phyloP scores from a whole-genome alignment of 2,329 filamentous ascomycete species.

The Aspergillus sp. region DNA sequence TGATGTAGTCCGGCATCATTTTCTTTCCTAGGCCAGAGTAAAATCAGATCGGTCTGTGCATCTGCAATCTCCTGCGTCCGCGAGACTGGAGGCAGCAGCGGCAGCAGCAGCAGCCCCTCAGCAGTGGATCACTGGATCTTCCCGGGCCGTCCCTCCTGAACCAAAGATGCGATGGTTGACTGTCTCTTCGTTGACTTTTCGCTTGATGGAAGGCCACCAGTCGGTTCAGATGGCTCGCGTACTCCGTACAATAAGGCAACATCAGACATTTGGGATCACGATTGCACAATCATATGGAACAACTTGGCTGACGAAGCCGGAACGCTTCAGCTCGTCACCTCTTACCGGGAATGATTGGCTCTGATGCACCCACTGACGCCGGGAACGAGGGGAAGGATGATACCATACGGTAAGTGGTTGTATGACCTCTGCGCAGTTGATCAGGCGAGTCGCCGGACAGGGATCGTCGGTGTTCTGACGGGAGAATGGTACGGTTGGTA shows the following conservation, averaged over 20 bases:
- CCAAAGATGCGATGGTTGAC: constrained; percentile 11
- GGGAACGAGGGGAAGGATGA: constrained; percentile 7
- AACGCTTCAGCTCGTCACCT: no score
- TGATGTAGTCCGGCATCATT: not conserved
- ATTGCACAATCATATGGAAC: not conserved
- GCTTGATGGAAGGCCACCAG: not conserved
- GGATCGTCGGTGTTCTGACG: not conserved
- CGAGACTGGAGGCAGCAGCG: constrained; percentile 13
- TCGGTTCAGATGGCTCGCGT: no score
- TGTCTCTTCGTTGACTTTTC: not conserved
- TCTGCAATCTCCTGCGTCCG: constrained; percentile 18
- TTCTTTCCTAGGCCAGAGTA: constrained; percentile 1
- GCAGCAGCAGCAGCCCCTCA: constrained; percentile 2
- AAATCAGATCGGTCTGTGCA: constrained; percentile 20
- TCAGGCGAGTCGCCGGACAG: constrained; percentile 3
- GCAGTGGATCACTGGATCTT: constrained; percentile 20
- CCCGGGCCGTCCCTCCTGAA: constrained; percentile 24
- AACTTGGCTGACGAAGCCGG: not conserved
- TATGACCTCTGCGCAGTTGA: constrained; percentile 20
- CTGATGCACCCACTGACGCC: constrained; percentile 2
- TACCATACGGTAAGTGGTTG: constrained; percentile 8
- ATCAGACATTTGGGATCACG: not conserved
- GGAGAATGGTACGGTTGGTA: constrained; percentile 11
- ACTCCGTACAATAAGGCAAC: no score
- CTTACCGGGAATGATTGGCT: constrained; percentile 13